Percentiles rank a stretch among this genome's conserved stretches.
phyloP scores from a whole-genome alignment of 371 early-diverging fungal species.

The Mucor irregularis region DNA sequence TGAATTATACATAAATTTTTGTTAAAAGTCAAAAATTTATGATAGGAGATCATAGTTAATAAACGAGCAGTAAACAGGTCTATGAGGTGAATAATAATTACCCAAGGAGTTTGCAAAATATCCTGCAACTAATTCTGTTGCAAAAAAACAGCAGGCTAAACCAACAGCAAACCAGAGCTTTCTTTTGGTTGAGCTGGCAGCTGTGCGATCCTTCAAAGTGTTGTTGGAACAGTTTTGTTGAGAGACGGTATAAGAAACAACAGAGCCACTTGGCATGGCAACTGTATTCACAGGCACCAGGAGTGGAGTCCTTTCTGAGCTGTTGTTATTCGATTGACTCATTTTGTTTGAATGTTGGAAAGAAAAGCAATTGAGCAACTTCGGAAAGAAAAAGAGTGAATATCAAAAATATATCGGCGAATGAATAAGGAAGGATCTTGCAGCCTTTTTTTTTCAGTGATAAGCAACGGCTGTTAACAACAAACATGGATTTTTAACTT shows the following conservation, averaged over 20 bases:
- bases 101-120: conserved; percentile 63
- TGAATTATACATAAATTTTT: background rate
- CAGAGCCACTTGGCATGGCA: conserved; percentile 18
- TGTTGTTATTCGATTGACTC: background rate
- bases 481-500: no score
- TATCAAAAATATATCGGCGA: background rate
- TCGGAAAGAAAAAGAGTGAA: conserved; percentile 1
- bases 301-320: conserved; percentile 24
- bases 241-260: conserved; percentile 25
- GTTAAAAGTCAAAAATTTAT: background rate
- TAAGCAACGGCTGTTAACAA: no score
- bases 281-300: background rate
- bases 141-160: conserved; percentile 67
- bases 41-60: no score
- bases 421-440: background rate
- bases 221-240: conserved; percentile 37
- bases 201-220: conserved; percentile 24
- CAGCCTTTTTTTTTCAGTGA: background rate
- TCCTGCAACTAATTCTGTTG: conserved; percentile 71
- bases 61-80: no score
- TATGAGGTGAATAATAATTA: conserved; percentile 20
- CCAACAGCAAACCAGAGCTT: conserved; percentile 55
- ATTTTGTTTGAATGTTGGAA: background rate
- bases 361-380: background rate
- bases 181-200: conserved; percentile 32